These are phyloP conservation scores for Symbiodinium natans DNA, from an alignment of 73 alveolate species.

Conservation along the genomic window DNA sequence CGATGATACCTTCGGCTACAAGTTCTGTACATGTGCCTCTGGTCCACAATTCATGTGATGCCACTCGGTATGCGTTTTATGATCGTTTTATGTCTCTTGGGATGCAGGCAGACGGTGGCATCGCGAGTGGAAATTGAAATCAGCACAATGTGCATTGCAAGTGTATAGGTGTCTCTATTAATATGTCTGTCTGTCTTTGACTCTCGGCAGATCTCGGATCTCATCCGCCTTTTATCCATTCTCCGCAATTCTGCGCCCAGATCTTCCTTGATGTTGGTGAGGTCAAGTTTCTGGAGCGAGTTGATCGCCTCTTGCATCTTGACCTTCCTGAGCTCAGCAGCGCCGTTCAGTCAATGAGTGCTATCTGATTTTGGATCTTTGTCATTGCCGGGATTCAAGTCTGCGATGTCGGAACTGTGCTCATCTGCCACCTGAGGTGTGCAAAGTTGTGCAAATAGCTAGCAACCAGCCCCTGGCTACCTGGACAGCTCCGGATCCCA, in stretches of 20 bases:
- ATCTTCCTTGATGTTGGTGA: constrained; percentile 28
- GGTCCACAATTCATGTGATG: too few relatives aligned
- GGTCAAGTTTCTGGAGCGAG: constrained; percentile 17
- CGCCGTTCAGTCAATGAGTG: not conserved
- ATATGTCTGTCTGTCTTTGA: too few relatives aligned
- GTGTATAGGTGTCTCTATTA: too few relatives aligned
- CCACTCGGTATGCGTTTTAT: too few relatives aligned
- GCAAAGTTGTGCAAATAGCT: too few relatives aligned
- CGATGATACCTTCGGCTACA: too few relatives aligned
- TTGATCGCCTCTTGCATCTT: constrained; percentile 53
- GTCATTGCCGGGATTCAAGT: not conserved
- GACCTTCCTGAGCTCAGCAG: constrained; percentile 23
- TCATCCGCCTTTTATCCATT: constrained; percentile 28
- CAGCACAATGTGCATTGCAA: too few relatives aligned
- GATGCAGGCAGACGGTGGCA: too few relatives aligned
- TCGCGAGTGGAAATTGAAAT: too few relatives aligned
- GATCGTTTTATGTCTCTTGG: too few relatives aligned
- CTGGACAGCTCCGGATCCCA: not conserved
- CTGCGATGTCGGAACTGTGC: constrained; percentile 19
- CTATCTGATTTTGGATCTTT: not conserved
- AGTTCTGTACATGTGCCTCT: too few relatives aligned
- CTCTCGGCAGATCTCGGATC: not conserved
- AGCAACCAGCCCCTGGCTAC: not conserved
- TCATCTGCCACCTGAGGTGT: not conserved
- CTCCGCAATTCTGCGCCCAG: constrained; percentile 40